phyloP scores from a whole-genome alignment of 1,284 basidiomycete species.

The Boletellus deceptivus region DNA sequence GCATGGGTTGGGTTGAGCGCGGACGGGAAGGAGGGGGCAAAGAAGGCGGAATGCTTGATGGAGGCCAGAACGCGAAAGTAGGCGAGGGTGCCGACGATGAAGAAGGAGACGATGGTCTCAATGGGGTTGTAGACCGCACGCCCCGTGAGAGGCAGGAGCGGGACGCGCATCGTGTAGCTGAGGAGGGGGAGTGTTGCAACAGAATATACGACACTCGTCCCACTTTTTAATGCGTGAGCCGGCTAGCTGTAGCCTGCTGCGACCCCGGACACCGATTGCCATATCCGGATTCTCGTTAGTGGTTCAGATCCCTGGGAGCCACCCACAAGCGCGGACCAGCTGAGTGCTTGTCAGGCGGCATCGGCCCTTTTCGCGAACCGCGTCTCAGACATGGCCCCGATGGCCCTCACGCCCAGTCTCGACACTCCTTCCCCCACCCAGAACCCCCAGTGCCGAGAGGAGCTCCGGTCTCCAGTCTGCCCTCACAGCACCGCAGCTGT shows the following conservation, averaged over 20 bases:
- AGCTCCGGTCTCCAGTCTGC: too few relatives aligned
- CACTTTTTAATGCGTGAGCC: conserved; percentile 27
- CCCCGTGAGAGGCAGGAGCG: conserved; percentile 59
- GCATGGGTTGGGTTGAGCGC: conserved; percentile 54
- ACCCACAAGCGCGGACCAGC: not conserved
- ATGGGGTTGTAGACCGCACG: conserved; percentile 68
- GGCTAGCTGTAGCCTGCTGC: conserved; percentile 9
- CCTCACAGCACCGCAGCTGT: too few relatives aligned
- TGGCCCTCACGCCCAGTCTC: too few relatives aligned
- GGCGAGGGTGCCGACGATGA: conserved; percentile 82
- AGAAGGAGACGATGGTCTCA: conserved; percentile 87
- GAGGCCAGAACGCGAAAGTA: conserved; percentile 91
- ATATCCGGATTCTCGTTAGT: not conserved
- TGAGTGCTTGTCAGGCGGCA: too few relatives aligned
- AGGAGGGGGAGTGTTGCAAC: not conserved
- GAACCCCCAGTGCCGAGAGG: too few relatives aligned
- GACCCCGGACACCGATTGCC: conserved; percentile 27
- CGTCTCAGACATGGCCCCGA: too few relatives aligned
- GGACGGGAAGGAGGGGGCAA: conserved; percentile 50
- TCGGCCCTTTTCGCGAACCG: too few relatives aligned
- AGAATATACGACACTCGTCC: conserved; percentile 21
- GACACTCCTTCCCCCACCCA: too few relatives aligned
- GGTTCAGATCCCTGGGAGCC: not conserved
- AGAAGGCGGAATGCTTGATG: conserved; percentile 75
- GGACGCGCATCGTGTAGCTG: conserved; percentile 44